Percentiles rank a stretch among this genome's conserved stretches.
These are phyloP conservation scores for Aspergillus baeticus DNA, from an alignment of 495 filamentous ascomycete species.

Conservation along the genomic window DNA sequence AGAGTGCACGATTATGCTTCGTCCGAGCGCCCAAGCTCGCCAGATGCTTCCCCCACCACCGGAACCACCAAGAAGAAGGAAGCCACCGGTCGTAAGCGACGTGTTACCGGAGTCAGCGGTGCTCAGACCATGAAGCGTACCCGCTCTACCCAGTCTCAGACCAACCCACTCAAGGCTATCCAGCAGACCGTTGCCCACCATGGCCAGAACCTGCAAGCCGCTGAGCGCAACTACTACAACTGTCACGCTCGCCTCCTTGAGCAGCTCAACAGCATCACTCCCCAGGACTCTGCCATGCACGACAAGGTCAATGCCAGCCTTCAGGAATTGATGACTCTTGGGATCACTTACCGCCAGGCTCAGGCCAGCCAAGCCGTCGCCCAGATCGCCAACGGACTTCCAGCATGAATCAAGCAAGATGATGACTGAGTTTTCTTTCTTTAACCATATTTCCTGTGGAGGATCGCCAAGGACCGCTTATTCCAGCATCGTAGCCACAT, in stretches of 20 bases:
- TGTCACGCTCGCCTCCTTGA: constrained; percentile 44
- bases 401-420: constrained; percentile 31
- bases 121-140: constrained; percentile 48
- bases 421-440: constrained; percentile 2
- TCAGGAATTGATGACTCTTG: constrained; percentile 46
- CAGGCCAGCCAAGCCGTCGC: constrained; percentile 45
- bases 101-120: constrained; percentile 37
- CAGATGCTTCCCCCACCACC: constrained; percentile 37
- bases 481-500: background rate
- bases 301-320: constrained; percentile 50
- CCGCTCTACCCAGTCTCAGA: constrained; percentile 43
- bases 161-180: constrained; percentile 33
- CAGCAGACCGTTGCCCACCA: constrained; percentile 36
- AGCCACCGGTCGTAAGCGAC: constrained; percentile 38
- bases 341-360: constrained; percentile 45
- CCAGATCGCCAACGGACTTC: constrained; percentile 34
- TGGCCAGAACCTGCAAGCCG: constrained; percentile 44
- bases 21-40: constrained; percentile 45
- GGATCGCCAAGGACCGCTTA: background rate
- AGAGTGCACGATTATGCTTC: constrained; percentile 80
- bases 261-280: constrained; percentile 40
- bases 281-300: constrained; percentile 44
- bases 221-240: constrained; percentile 45
- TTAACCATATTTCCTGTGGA: background rate
- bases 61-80: constrained; percentile 43